Percentiles rank a stretch among this genome's conserved stretches.
phyloP scores from a whole-genome alignment of 2,329 filamentous ascomycete species.

The Thermochaetoides dissita region DNA sequence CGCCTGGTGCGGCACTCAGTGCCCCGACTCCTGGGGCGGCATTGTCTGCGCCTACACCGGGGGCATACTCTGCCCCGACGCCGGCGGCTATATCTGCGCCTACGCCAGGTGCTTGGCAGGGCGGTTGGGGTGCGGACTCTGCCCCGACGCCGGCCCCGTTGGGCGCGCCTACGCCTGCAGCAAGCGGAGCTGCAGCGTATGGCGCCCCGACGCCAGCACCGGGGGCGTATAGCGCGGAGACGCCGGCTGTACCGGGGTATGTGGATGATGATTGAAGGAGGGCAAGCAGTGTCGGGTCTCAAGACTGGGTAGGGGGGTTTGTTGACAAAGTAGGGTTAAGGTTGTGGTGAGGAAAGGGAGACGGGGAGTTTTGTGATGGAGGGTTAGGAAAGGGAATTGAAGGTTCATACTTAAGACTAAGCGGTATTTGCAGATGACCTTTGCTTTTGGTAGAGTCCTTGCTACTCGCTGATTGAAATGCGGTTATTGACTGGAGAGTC shows the following conservation, averaged over 20 bases:
- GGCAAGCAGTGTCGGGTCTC: background rate
- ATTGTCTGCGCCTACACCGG: conserved; percentile 57
- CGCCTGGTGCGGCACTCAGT: conserved; percentile 43
- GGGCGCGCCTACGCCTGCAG: conserved; percentile 56
- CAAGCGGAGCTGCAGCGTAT: conserved; percentile 40
- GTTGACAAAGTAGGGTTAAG: no score
- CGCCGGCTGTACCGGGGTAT: conserved; percentile 43
- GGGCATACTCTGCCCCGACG: conserved; percentile 51
- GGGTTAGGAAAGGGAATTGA: no score
- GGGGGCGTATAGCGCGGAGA: conserved; percentile 39
- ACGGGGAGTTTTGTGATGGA: no score
- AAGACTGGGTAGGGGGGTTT: no score
- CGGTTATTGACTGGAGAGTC: no score
- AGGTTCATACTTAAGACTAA: no score
- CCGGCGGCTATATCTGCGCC: conserved; percentile 50
- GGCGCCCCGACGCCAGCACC: conserved; percentile 53
- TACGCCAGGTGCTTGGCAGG: conserved; percentile 47
- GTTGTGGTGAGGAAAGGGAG: no score
- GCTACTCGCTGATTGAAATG: no score
- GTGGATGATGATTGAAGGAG: conserved; percentile 32
- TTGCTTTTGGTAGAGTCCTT: no score
- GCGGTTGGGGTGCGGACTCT: conserved; percentile 45
- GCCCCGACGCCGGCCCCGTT: conserved; percentile 49
- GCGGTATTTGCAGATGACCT: no score
- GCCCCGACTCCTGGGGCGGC: conserved; percentile 60